Base-by-base conservation (phyloP, 2,329 filamentous ascomycete species). In the Pseudogymnoascus sp. region DNA sequence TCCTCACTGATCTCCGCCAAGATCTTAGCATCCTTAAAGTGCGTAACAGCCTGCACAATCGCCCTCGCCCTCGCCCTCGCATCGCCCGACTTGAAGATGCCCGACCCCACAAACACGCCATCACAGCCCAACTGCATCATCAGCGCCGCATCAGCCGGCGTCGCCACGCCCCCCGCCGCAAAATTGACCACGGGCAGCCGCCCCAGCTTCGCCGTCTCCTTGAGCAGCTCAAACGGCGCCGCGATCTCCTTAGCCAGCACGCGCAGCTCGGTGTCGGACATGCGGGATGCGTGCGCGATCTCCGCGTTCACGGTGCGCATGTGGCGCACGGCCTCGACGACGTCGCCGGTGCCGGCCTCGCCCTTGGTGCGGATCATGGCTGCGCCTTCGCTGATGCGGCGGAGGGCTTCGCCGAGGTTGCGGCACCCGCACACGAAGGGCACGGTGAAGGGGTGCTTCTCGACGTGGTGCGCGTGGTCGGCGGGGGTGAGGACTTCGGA, bases 81-180 rank as follows among this genome's bases (percentile, higher is more conserved):
- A 76, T 97, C 88, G 17, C 93, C 93, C 4, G 87, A 91, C 85
- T 97, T 97, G 85, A 99, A 99, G 77, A 97, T 97, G 28, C 95
- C 95, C 64, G 87, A 92, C 28, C 95, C 95, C 36, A 99, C 95
- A 74, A 99, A 99, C 36, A 99, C 95, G 64, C 95, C 95, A 73
- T 99, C 95, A 74, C 95, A 97, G 65, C 95, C 95, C 68, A 99
- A 81, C 82, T 97, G 93, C 95, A 99, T 99, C 93, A 99, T 91
- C 79, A 99, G 81, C 1, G 95, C 95, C 0, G 95, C 95, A 77
- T 99, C 95, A 0, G 95, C 95, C 0, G 95, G 95, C 0, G 95
- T 99, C n/a, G 95, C 95, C n/a, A 99, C 90, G 64, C 95, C 95
- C n/a, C 95, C 95, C 3, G 95, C 95, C 0, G 95, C 95, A 71